Evolutionary conservation across 495 filamentous ascomycete species (phyloP), one percentile per base, ranked within the genome.

Genomic region (Pseudomonodictys pantanalensis): DNA sequence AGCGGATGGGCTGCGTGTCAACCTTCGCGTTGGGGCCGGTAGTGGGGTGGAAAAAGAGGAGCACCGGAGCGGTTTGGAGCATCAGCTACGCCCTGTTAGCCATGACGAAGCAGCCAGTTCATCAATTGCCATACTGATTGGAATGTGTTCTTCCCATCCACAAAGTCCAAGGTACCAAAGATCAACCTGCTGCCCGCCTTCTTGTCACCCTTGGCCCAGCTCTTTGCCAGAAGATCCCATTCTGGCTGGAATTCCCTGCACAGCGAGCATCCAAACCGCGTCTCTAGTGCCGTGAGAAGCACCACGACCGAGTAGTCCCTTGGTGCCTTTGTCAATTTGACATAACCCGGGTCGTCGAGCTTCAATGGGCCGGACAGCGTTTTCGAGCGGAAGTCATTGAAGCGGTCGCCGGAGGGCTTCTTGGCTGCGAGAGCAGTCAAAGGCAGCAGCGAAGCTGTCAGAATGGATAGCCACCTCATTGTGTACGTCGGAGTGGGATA

Each of bases 231-330:
- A 22, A 99, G 71, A 23, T 96, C 89, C 86, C 91, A 99, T 74
- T 99, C 95, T 0, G 93, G 87, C 68, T 93, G 86, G 74, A 97
- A 96, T 52, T 95, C 88, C 32, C 83, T 81, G 71, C 93, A 99
- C 44, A 97, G 78, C 51, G 84, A 74, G 71, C 93, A 99, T 25
- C 89, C 90, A 75, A 86, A 97, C 22, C 89, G 83, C 35, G 86
- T 68, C 66, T 97, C 91, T 61, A 90, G 73, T 49, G 93, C 93
- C 9, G 95, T 99, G 51, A 99, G 77, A 29, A 97, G 81, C 1
- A 97, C 83, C 7, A 83, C 88, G 12, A 86, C 81, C 30, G 86
- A 83, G 70, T 97, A 95, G 72, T 97, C 87, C 51, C 93, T 83
- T 28, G 95, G 89, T 2, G 81, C 74, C 1, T 82, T 71, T 0